Conservation (phyloP, 1,139 yeast species). For the Debaryomyces nepalensis region DNA sequence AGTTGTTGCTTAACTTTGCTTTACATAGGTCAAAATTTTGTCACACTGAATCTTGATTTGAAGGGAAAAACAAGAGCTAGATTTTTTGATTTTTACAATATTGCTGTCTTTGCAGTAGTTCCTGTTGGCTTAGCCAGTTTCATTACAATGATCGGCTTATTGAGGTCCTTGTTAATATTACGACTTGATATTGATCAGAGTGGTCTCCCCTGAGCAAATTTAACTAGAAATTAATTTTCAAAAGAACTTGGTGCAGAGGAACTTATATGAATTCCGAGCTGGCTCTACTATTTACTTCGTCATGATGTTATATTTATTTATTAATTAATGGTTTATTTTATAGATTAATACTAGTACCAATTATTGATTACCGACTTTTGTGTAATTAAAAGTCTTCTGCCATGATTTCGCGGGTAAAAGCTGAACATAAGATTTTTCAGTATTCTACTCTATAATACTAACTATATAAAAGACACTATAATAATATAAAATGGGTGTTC, state of each 20-base stretch:
- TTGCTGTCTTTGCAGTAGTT: conserved; percentile 94
- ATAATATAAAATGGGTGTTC: conserved; percentile 61
- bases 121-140: conserved; percentile 97
- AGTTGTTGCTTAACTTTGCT: conserved; percentile 84
- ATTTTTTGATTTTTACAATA: conserved; percentile 79
- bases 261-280: not conserved
- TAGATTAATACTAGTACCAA: conserved; percentile 2
- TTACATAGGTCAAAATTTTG: conserved; percentile 84
- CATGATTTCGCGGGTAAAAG: not conserved
- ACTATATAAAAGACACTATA: not conserved
- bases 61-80: conserved; percentile 50
- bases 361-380: not conserved
- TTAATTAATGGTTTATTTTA: not conserved
- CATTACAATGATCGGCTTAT: conserved; percentile 82
- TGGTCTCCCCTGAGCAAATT: conserved; percentile 3
- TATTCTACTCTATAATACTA: not conserved
- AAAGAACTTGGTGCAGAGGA: not conserved
- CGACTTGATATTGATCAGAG: conserved; percentile 66
- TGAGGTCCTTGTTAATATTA: conserved; percentile 74
- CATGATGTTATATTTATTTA: not conserved
- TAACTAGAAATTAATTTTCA: not conserved
- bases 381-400: conserved; percentile 5
- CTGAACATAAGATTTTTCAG: conserved; percentile 1
- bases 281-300: conserved; percentile 4
- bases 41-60: conserved; percentile 80